Evolutionary conservation across 768 basidiomycete species (phyloP), one percentile per base, ranked within the genome.

Genomic region (Paxillus involutus): DNA sequence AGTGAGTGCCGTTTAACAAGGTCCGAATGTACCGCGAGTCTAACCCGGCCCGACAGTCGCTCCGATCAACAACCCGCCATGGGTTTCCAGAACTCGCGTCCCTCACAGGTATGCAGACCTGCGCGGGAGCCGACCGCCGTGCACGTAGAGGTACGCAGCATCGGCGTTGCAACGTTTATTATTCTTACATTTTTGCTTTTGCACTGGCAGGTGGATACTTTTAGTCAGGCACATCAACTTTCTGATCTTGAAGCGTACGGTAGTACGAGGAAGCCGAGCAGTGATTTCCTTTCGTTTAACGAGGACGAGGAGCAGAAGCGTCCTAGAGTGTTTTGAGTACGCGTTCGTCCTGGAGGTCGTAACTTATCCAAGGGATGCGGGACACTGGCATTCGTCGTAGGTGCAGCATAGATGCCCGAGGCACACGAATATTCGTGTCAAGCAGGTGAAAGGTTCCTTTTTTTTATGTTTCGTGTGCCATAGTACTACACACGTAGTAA

Each of bases 171-270:
- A 21, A 3, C 6, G 14, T 21, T 12, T 10, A 21, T 39, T 37
- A 37, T n/a, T n/a, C n/a, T n/a, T n/a, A n/a, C n/a, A n/a, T n/a
- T n/a, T n/a, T n/a, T n/a, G n/a, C n/a, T n/a, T n/a, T n/a, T n/a
- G n/a, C n/a, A n/a, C n/a, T n/a, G n/a, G n/a, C 53, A 69, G 66
- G 71, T 70, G 52, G 66, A 70, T 47, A 68, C 69, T 12, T 65
- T 67, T 46, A 63, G 52, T 39, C 64, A 60, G 47, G 55, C 56
- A 21, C 61, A 68, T 48, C 66, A 56, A 39, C 42, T 63, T n/a
- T 48, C 63, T n/a, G 66, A 63, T 51, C 53, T 53, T 10, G 58
- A 66, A 16, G 58, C 58, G 40, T 68, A 61, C 29, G 44, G 43
- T n/a, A n/a, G n/a, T 24, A 12, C 57, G 29, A 56, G 56, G 60